Conservation (phyloP, 805 yeast genomes). For the Metschnikowia colocasiae region DNA sequence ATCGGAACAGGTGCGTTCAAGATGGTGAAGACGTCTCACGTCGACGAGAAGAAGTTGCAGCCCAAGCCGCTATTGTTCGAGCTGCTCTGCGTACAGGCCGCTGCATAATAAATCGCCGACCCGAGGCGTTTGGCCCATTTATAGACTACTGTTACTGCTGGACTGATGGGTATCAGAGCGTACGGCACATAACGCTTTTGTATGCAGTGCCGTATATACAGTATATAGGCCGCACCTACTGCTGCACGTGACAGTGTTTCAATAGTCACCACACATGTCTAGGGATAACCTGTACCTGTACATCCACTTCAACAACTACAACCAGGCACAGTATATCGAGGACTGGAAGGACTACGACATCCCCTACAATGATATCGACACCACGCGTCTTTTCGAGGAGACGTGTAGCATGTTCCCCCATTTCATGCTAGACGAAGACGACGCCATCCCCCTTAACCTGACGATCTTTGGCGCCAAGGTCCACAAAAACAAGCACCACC, state of each 20-base stretch:
- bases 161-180: too few species aligned
- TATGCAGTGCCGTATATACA: too few species aligned
- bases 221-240: too few species aligned
- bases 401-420: slow-evolving; percentile 36
- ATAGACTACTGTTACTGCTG: too few species aligned
- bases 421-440: slow-evolving; percentile 33
- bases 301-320: slow-evolving; percentile 36
- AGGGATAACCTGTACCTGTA: slow-evolving; percentile 23
- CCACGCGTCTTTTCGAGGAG: slow-evolving; percentile 34
- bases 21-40: slow-evolving; percentile 58
- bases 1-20: slow-evolving; percentile 97
- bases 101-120: slow-evolving; percentile 8
- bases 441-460: slow-evolving; percentile 34
- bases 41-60: slow-evolving; percentile 40
- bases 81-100: slow-evolving; percentile 28
- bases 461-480: slow-evolving; percentile 38
- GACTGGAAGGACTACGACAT: slow-evolving; percentile 40
- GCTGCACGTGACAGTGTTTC: too few species aligned
- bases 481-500: slow-evolving; percentile 29
- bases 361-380: slow-evolving; percentile 42
- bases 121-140: too few species aligned
- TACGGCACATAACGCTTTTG: too few species aligned
- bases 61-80: slow-evolving; percentile 48
- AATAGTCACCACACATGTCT: slow-evolving; percentile 4
- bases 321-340: slow-evolving; percentile 40